Base-by-base conservation (phyloP, 148 eudicot genomes). In the Rhododendron vialii region DNA sequence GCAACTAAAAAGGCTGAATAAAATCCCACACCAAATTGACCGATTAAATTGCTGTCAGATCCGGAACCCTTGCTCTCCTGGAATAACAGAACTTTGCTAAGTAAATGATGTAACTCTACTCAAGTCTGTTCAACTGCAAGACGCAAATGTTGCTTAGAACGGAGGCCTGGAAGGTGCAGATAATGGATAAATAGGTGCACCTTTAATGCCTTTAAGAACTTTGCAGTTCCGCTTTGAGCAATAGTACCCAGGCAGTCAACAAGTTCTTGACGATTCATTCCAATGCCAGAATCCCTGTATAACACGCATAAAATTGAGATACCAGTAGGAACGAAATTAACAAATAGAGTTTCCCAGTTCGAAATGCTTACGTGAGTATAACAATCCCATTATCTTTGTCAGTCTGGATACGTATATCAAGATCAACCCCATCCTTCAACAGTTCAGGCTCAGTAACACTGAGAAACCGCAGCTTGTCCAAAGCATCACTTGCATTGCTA, bases 401-500 rank as follows among this genome's bases (percentile, higher is more conserved):
- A 77, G 94, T 61, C 87, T 93, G 95, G 84, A 95, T 94, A 41
- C 96, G 98, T 57, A 97, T 95, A 86, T 97, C 99, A 87, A 97
- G 98, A 84, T 94, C 98, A 87, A 78, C 88, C 26, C 83, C 88
- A 80, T 93, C 98, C 89, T 95, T 93, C 77, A 93, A 57, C 85
- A 97, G 94, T 45, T 88, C 90, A 4, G 93, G 92, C 30, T 97
- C 91, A 7, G 98, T 97, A 82, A 97, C 99, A 88, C 98, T 91
- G 22, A 97, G 96, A 89, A 94, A 97, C 85, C 99, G 92, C 90
- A 97, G 87, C 93, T 97, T 97, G 93, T 97, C 99, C 89, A 97
- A 87, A 43, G 99, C 99, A 91, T 96, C 99, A 84, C 99, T 96
- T 84, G 99, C 99, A 93, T 97, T 97, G 92, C 99, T 97, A 93